Percentiles rank a stretch among this genome's conserved stretches.
phyloP scores from a whole-genome alignment of 2,329 filamentous ascomycete genomes.

The Colletotrichum tanaceti region DNA sequence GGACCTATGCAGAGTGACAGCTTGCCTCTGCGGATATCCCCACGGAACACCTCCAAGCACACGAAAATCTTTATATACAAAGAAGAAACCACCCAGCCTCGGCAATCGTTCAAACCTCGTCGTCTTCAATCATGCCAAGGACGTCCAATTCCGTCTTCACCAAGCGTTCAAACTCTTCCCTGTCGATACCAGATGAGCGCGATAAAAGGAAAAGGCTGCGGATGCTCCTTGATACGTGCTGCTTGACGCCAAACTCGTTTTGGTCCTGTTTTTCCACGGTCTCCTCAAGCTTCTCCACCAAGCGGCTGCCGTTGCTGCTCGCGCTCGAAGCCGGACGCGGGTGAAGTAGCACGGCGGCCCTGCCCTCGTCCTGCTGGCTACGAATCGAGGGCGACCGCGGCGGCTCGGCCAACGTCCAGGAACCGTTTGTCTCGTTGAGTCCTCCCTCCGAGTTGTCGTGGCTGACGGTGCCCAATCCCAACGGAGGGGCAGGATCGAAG shows the following conservation, averaged over 20 bases:
- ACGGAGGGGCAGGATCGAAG: slow-evolving; percentile 49
- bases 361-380: slow-evolving; percentile 50
- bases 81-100: slow-evolving; percentile 12
- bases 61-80: slow-evolving; percentile 29
- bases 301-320: slow-evolving; percentile 65
- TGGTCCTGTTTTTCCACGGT: slow-evolving; percentile 68
- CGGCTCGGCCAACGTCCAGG: slow-evolving; percentile 59
- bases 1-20: slow-evolving; percentile 31
- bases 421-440: slow-evolving; percentile 53
- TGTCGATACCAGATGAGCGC: slow-evolving; percentile 76
- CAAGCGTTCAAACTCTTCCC: slow-evolving; percentile 79
- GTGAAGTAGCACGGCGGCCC: slow-evolving; percentile 58
- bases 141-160: slow-evolving; percentile 78
- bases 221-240: slow-evolving; percentile 81
- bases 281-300: slow-evolving; percentile 72
- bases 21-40: slow-evolving; percentile 34
- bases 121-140: slow-evolving; percentile 75
- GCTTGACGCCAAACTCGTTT: slow-evolving; percentile 78
- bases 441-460: slow-evolving; percentile 44
- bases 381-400: slow-evolving; percentile 52
- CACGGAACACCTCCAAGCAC: slow-evolving; percentile 30
- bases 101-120: slow-evolving; percentile 42
- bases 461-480: slow-evolving; percentile 45
- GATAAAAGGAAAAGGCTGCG: slow-evolving; percentile 81
- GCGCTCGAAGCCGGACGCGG: slow-evolving; percentile 70